Percentiles rank a stretch among this genome's conserved stretches.
phyloP scores from a whole-genome alignment of 208 protist species.

The Acanthamoeba healyi region DNA sequence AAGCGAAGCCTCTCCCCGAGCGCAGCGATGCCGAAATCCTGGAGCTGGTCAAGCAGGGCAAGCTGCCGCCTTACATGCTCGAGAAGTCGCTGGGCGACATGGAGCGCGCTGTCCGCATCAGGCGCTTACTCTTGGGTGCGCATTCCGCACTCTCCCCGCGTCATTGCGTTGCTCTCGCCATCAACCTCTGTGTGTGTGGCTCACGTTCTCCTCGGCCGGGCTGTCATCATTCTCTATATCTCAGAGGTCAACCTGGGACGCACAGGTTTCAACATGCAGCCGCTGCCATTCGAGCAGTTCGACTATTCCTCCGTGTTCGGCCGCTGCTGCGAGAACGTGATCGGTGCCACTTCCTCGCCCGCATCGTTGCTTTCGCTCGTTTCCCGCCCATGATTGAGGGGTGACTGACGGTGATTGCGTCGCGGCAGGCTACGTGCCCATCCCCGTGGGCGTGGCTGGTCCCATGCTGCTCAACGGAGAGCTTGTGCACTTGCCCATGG shows the following conservation, averaged over 20 bases:
- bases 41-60: conserved; percentile 31
- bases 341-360: conserved; percentile 82
- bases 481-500: conserved; percentile 95
- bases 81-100: conserved; percentile 77
- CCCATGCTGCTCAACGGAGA: conserved; percentile 96
- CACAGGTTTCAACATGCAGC: conserved; percentile 51
- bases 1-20: background rate
- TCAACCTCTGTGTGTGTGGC: background rate
- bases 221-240: background rate
- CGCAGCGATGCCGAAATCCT: conserved; percentile 73
- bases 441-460: conserved; percentile 96
- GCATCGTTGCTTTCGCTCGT: background rate
- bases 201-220: too few species aligned
- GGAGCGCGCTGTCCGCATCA: conserved; percentile 62
- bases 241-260: conserved; percentile 17
- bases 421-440: conserved; percentile 95
- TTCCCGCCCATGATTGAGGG: background rate
- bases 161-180: too few species aligned
- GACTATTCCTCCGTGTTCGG: conserved; percentile 94
- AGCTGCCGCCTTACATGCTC: conserved; percentile 53
- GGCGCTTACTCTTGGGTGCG: conserved; percentile 41
- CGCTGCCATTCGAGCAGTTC: conserved; percentile 93
- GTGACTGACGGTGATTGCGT: background rate
- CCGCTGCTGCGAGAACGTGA: conserved; percentile 97
- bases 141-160: background rate